Percentiles rank a stretch among this genome's conserved stretches.
Conservation (phyloP, 345 rosid species). For the Leavenworthia alabamica region DNA sequence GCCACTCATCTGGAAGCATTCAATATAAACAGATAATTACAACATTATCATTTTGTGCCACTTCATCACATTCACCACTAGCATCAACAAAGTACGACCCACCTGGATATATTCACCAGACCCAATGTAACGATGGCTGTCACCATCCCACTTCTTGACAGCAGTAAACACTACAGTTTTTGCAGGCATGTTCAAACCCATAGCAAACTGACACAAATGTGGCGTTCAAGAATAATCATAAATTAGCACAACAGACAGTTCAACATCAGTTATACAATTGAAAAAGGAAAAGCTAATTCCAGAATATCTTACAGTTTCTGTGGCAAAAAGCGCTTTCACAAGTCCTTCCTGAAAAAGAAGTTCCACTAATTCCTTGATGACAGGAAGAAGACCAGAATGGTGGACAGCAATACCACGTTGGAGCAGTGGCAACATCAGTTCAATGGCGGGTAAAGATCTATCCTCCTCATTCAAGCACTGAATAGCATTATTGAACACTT, state of each 20-base stretch:
- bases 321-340: conserved; percentile 94
- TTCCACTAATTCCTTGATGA: conserved; percentile 94
- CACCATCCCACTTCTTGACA: conserved; percentile 98
- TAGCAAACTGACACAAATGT: conserved; percentile 68
- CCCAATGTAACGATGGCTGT: conserved; percentile 88
- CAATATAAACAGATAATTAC: conserved; percentile 14
- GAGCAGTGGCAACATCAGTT: conserved; percentile 89
- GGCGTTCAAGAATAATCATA: not conserved
- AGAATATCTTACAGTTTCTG: conserved; percentile 72
- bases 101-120: conserved; percentile 99
- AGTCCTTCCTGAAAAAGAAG: conserved; percentile 99
- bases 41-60: not conserved
- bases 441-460: conserved; percentile 90
- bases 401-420: conserved; percentile 97
- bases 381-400: conserved; percentile 99
- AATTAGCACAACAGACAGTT: not conserved
- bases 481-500: conserved; percentile 72
- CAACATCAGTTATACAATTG: not conserved
- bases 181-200: conserved; percentile 99
- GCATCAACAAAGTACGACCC: conserved; percentile 31
- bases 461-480: conserved; percentile 94
- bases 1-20: conserved; percentile 81
- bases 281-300: conserved; percentile 7
- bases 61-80: not conserved
- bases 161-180: conserved; percentile 94